phyloP scores from a whole-genome alignment of 2,329 filamentous ascomycete genomes.

The Cadophora malorum region DNA sequence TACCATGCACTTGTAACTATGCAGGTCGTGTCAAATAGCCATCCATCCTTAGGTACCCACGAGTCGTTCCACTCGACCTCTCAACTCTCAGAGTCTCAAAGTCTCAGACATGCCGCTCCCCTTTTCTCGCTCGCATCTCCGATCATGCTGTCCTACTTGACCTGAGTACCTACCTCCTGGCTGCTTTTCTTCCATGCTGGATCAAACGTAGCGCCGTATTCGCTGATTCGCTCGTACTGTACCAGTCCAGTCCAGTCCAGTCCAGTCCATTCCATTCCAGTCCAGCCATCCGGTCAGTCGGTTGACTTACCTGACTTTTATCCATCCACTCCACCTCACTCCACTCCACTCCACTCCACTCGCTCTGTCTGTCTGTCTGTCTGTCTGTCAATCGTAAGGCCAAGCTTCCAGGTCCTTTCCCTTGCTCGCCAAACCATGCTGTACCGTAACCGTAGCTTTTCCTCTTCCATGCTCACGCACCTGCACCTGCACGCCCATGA shows the following conservation, averaged over 20 bases:
- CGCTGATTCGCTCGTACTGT: not conserved
- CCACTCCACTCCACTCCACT: no score
- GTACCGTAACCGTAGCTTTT: no score
- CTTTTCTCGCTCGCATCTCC: no score
- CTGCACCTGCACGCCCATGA: no score
- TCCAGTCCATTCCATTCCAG: not conserved
- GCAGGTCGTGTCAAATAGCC: not conserved
- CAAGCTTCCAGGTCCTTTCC: no score
- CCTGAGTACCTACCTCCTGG: not conserved
- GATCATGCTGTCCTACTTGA: not conserved
- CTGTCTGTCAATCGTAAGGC: not conserved
- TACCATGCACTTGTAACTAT: not conserved
- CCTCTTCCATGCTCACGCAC: no score
- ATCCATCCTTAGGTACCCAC: not conserved
- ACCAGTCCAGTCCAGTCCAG: not conserved
- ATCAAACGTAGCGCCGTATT: slow-evolving; percentile 8
- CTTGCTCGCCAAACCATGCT: not conserved
- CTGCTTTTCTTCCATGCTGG: not conserved
- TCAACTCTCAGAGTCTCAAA: not conserved
- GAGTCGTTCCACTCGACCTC: not conserved
- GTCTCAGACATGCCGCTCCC: not conserved
- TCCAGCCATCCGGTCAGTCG: not conserved
- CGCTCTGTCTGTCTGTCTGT: not conserved
- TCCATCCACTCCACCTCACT: no score
- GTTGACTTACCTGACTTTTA: not conserved